Base-by-base conservation (phyloP, 2,329 filamentous ascomycete species). In the Ceratocystis lukuohia region DNA sequence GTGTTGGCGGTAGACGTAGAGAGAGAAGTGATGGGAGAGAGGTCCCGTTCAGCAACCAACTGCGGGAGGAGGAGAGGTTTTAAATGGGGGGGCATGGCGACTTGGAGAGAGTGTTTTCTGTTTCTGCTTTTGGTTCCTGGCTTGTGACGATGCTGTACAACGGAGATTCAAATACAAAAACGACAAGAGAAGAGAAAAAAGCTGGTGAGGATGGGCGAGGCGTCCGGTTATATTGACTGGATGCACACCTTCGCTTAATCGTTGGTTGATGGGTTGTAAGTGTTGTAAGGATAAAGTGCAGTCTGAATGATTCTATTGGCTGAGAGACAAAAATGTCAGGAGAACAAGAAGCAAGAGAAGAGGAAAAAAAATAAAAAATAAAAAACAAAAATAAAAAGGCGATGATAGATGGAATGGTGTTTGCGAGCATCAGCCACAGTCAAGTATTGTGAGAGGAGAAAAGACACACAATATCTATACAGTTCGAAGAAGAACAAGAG, bases 61-160 rank as follows among this genome's bases (percentile, higher is more conserved):
- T 80, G 78, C 57, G 82, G 81, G 66, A 84, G 76, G 69, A 82
- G 72, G 69, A 84, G 74, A 64, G 81, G 80, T 73, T 80, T 82
- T 65, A 84, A 76, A 71, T 76, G 77, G 69, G 77, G 74, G 70
- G 79, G 77, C 79, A 80, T 81, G 72, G 33, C 67, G 67, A 56
- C 66, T 41, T 57, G 50, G 44, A 45, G 17, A 50, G 46, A 3
- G 15, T 30, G n/a, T 22, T 28, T 56, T 56, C 57, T 50, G 48
- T 10, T 61, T 25, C 37, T 62, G 61, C 28, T 61, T 64, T 48
- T 22, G 22, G 30, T 50, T 41, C 30, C 33, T 65, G 50, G 28
- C 61, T 50, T 41, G 50, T 46, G 30, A 45, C 62, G 15, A 63
- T 30, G 30, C 66, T 61, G 64, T 61, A 28, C 37, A 57, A 56